Percentiles rank a stretch among this genome's conserved stretches.
Conservation (phyloP, 2,329 filamentous ascomycete species). For the Ceratocystis variospora region DNA sequence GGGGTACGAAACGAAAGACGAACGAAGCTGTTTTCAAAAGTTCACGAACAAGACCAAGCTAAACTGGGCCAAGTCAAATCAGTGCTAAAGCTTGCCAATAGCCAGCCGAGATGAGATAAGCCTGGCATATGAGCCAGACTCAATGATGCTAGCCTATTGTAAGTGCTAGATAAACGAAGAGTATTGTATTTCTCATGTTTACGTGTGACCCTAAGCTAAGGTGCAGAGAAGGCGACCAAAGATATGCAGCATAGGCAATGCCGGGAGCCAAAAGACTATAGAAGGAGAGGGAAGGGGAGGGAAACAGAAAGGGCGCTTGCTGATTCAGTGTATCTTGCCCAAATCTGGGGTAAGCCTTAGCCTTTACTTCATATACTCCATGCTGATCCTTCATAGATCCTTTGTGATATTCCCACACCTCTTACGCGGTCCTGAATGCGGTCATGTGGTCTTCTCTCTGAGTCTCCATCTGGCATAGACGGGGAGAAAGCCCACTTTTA, state of each 20-base stretch:
- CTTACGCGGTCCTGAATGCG: constrained; percentile 14
- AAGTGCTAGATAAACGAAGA: no score
- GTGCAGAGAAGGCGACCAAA: background rate
- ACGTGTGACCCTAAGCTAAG: no score
- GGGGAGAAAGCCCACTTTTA: background rate
- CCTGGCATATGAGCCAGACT: background rate
- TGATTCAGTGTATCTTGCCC: background rate
- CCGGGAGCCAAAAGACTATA: background rate
- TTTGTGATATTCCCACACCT: background rate
- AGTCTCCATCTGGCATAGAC: constrained; percentile 4
- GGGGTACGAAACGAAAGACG: background rate
- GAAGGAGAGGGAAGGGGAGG: no score
- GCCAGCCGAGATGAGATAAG: background rate
- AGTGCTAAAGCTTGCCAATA: background rate
- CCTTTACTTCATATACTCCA: background rate
- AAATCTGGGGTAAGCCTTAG: constrained; percentile 5
- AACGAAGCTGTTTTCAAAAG: background rate
- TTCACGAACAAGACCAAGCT: background rate
- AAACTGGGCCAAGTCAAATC: background rate
- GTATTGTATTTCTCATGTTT: no score
- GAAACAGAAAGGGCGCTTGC: background rate
- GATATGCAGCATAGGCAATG: background rate
- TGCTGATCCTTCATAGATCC: background rate
- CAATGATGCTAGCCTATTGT: background rate
- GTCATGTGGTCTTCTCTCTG: constrained; percentile 12